Conservation (phyloP, 495 filamentous ascomycete genomes). For the Xylaria palmicola region DNA sequence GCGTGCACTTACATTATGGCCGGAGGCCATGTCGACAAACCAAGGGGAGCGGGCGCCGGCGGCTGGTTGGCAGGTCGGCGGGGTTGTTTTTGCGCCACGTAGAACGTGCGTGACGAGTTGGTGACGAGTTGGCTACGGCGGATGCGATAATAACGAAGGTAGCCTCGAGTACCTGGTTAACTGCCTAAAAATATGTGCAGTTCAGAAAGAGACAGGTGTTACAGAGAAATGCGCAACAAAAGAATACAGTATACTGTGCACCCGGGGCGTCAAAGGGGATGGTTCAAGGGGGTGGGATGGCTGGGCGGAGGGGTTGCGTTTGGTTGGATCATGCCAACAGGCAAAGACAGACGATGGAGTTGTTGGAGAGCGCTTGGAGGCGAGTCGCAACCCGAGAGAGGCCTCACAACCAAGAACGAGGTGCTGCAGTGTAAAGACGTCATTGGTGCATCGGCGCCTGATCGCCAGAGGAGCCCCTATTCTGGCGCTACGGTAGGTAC, state of each 20-base stretch:
- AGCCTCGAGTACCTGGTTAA: too few relatives aligned
- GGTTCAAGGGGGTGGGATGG: background rate
- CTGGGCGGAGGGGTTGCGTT: background rate
- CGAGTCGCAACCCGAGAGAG: too few relatives aligned
- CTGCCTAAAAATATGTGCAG: background rate
- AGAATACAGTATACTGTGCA: background rate
- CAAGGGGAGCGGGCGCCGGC: background rate
- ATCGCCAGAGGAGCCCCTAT: too few relatives aligned
- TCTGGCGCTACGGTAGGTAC: too few relatives aligned
- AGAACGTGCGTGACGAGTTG: too few relatives aligned
- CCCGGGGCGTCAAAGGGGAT: background rate
- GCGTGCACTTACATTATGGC: conserved; percentile 48
- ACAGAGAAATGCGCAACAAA: background rate
- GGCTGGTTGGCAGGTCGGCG: background rate
- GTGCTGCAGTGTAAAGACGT: background rate
- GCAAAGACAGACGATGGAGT: too few relatives aligned
- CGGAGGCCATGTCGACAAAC: conserved; percentile 44
- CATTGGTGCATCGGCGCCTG: background rate
- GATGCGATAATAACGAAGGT: too few relatives aligned
- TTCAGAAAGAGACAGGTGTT: background rate
- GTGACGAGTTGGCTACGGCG: too few relatives aligned
- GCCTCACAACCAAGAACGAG: background rate
- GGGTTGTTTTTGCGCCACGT: too few relatives aligned
- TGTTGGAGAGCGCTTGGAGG: conserved; percentile 7
- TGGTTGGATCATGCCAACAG: background rate